Percentiles rank a stretch among this genome's conserved stretches.
phyloP scores from a whole-genome alignment of 768 basidiomycete genomes.

The Gymnopilus dilepis region DNA sequence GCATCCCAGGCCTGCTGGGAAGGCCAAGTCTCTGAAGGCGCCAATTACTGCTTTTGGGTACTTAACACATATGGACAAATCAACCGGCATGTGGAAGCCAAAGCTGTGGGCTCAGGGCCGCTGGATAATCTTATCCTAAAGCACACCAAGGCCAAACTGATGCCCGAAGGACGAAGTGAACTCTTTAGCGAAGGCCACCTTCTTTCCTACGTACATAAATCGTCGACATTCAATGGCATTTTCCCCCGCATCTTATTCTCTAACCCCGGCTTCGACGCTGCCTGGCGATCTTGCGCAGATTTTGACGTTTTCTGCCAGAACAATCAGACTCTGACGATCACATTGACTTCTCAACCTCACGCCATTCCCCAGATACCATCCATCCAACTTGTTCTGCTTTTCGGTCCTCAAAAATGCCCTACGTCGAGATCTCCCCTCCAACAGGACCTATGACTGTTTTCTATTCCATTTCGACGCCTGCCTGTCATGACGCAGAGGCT shows the following conservation, averaged over 20 bases:
- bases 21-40: background rate
- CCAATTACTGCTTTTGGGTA: background rate
- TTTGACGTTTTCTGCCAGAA: slow-evolving; percentile 1
- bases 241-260: background rate
- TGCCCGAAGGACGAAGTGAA: slow-evolving; percentile 4
- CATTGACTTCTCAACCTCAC: background rate
- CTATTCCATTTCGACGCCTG: slow-evolving; percentile 12
- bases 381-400: background rate
- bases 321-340: background rate
- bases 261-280: background rate
- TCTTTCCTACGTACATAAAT: slow-evolving; percentile 1
- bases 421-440: slow-evolving; percentile 11
- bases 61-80: background rate
- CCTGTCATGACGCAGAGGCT: slow-evolving; percentile 7
- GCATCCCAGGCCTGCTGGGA: background rate
- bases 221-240: background rate
- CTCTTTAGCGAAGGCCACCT: slow-evolving; percentile 2
- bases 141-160: background rate
- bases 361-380: background rate
- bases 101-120: background rate
- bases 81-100: background rate
- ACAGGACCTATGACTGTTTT: slow-evolving; percentile 15
- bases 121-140: background rate
- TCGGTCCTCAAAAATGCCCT: background rate
- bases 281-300: background rate